Evolutionary conservation across 2,329 filamentous ascomycete species (phyloP).

Genomic region (Colletotrichum melonis): DNA sequence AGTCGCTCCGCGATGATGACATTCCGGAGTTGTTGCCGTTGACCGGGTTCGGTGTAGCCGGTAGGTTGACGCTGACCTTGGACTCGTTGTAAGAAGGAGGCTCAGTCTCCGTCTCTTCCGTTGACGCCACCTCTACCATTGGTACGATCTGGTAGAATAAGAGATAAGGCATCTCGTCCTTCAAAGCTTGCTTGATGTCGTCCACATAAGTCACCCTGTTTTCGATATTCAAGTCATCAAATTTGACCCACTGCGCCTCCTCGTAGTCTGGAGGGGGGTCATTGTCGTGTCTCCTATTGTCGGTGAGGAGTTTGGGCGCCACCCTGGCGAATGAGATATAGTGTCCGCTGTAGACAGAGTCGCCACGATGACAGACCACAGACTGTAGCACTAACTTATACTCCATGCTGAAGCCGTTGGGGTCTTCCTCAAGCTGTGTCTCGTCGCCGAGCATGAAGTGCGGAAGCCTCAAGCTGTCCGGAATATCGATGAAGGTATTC

Average conservation of each 20-base stretch:
- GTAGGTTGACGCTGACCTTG: constrained; percentile 52
- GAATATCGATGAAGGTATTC: constrained; percentile 91
- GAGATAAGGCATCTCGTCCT: constrained; percentile 91
- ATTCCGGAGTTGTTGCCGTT: constrained; percentile 38
- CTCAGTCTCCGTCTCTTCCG: constrained; percentile 57
- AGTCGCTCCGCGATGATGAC: constrained; percentile 52
- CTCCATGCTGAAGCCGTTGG: constrained; percentile 80
- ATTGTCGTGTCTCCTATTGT: constrained; percentile 66
- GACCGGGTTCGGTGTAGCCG: constrained; percentile 44
- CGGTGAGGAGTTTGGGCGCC: constrained; percentile 70
- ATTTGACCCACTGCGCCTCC: constrained; percentile 86
- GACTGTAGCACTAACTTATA: constrained; percentile 95
- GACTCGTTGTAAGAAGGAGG: constrained; percentile 71
- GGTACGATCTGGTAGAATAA: constrained; percentile 96
- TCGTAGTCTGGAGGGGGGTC: constrained; percentile 74
- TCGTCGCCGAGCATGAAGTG: constrained; percentile 88
- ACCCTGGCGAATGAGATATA: constrained; percentile 89
- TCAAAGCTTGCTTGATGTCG: constrained; percentile 80
- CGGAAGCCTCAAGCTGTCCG: constrained; percentile 81
- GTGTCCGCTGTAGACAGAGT: constrained; percentile 87
- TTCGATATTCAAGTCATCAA: constrained; percentile 82
- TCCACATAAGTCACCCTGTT: constrained; percentile 81
- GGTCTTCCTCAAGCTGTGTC: constrained; percentile 66
- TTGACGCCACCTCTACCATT: constrained; percentile 75
- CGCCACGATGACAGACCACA: constrained; percentile 90